phyloP scores from a whole-genome alignment of 305 asterid genomes.

The Plantago coronopus region DNA sequence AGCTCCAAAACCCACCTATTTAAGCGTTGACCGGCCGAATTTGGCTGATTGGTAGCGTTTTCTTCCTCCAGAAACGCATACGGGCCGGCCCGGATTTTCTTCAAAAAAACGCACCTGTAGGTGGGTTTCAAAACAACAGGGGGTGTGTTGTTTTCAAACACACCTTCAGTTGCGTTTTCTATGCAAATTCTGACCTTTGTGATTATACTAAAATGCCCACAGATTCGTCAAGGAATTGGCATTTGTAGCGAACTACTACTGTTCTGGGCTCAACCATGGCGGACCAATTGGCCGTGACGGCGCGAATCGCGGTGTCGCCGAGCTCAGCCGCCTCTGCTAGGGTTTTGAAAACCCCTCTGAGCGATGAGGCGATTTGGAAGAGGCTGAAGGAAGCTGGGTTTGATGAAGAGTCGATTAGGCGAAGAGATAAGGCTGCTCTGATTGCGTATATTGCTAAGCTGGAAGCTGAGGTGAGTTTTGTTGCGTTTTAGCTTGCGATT shows the following conservation, averaged over 20 bases:
- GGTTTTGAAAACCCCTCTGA: constrained; percentile 68
- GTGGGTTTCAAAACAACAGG: no score
- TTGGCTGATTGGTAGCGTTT: no score
- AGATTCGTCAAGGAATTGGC: no score
- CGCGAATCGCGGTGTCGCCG: constrained; percentile 37
- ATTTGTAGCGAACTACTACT: background rate
- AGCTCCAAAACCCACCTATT: no score
- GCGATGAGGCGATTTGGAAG: constrained; percentile 79
- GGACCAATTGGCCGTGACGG: constrained; percentile 45
- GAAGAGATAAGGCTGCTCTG: constrained; percentile 86
- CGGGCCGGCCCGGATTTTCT: no score
- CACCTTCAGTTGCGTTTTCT: no score
- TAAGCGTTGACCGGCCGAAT: no score
- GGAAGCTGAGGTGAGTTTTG: constrained; percentile 66
- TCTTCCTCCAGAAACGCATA: no score
- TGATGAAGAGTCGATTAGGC: constrained; percentile 88
- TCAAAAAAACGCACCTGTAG: no score
- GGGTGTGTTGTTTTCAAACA: no score
- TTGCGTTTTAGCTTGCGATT: background rate
- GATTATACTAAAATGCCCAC: no score
- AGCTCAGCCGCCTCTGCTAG: constrained; percentile 43
- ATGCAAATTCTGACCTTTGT: no score
- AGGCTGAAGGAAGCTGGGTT: constrained; percentile 85
- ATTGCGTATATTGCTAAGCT: constrained; percentile 83
- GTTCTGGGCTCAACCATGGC: constrained; percentile 28